Evolutionary conservation across 805 yeast genomes (phyloP), one percentile per base, ranked within the genome.

Genomic region (Ogataea sp.): DNA sequence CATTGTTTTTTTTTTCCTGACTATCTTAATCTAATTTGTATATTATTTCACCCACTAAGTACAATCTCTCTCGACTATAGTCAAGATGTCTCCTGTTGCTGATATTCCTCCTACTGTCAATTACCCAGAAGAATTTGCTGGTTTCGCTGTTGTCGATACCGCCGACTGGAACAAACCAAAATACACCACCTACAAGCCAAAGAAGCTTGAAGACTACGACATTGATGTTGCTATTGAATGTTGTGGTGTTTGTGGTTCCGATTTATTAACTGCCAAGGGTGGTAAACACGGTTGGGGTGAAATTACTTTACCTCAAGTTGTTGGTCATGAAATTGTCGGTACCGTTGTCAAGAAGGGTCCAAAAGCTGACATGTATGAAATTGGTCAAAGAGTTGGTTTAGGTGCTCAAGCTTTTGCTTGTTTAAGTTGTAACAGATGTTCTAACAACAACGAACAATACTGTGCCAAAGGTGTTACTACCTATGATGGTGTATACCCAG

Each of bases 211-310:
- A 15, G 55, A 49, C 47, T 39, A 57, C 18, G 83, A 78, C 47
- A 67, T 78, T 32, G 80, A 75, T 45, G 64, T 78, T 33, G 74
- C 75, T 53, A 70, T 73, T 37, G 77, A 73, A 46, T 70, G 74
- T 42, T 77, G 83, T 58, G 83, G 83, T 50, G 64, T 80, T 10
- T 80, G 88, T 62, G 88, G 85, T 16, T 69, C 78, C 25, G 86
- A 80, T 50, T 53, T 73, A 33, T 71, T 71, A 58, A 66, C 73
- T 21, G 66, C 74, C 32, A 58, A 60, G 40, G 79, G 74, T 45
- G 65, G 62, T 39, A 62, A 65, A 39, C 73, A 68, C 40, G 67
- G 65, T 36, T 77, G 83, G 83, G 69, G 64, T 37, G 48, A 58
- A 29, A 49, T 49, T 48, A 52, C 58, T 17, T 44, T 55, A 41